These are phyloP conservation scores for Incumbomyces delicatus DNA, from an alignment of 2,329 filamentous ascomycete genomes.

Conservation along the genomic window DNA sequence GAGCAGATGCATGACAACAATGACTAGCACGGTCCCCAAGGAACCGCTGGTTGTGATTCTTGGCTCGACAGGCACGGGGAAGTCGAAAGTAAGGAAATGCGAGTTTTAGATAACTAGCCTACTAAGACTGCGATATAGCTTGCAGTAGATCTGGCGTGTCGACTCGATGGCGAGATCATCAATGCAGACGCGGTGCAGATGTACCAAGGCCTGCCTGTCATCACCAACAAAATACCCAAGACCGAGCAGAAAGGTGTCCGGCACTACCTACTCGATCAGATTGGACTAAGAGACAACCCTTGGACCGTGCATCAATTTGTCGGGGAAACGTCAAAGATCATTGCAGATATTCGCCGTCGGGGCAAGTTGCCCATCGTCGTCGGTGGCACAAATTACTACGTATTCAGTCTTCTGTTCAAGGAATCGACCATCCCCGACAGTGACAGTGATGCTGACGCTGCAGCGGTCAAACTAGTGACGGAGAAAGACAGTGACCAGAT, in stretches of 20 bases:
- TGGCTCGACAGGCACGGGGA: constrained; percentile 86
- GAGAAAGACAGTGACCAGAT: constrained; percentile 9
- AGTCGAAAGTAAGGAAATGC: constrained; percentile 61
- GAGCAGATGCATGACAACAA: constrained; percentile 4
- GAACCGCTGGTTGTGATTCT: constrained; percentile 68
- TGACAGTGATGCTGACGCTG: constrained; percentile 14
- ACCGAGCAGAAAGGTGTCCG: constrained; percentile 69
- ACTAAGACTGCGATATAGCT: constrained; percentile 47
- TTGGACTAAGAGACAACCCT: constrained; percentile 64
- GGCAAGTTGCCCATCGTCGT: constrained; percentile 82
- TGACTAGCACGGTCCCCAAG: constrained; percentile 20
- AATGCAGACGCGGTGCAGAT: constrained; percentile 98
- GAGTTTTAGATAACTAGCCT: background rate
- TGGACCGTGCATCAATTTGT: constrained; percentile 79
- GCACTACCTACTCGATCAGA: constrained; percentile 77
- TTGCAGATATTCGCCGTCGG: constrained; percentile 66
- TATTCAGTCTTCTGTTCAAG: constrained; percentile 76
- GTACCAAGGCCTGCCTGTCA: constrained; percentile 81
- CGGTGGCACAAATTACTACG: constrained; percentile 92
- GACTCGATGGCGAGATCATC: constrained; percentile 85
- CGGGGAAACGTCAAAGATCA: constrained; percentile 55
- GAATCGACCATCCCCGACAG: constrained; percentile 49
- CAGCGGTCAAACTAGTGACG: constrained; percentile 19
- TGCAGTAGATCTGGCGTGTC: constrained; percentile 74
- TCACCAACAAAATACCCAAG: constrained; percentile 81